Conservation (phyloP, 2,329 filamentous ascomycete genomes). For the Colletotrichum sp. region DNA sequence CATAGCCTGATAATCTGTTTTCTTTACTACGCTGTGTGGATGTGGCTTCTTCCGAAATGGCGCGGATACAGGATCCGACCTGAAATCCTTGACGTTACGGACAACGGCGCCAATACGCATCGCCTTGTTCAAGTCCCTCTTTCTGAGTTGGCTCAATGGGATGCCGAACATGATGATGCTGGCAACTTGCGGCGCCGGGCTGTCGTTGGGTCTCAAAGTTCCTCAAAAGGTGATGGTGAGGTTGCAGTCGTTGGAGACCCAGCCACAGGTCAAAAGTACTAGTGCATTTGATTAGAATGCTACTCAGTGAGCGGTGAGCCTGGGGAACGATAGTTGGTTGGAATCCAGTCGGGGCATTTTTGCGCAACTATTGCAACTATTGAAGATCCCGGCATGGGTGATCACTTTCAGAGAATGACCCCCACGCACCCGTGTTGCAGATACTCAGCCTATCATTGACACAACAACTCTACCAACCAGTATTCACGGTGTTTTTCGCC, state of each 20-base stretch:
- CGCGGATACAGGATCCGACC: constrained; percentile 60
- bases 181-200: constrained; percentile 30
- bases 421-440: not conserved
- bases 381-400: not conserved
- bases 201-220: not conserved
- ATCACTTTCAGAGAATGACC: not conserved
- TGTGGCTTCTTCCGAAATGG: constrained; percentile 58
- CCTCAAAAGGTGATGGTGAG: not conserved
- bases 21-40: constrained; percentile 65
- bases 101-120: constrained; percentile 45
- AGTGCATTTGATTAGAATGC: not conserved
- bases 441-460: not conserved
- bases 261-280: not conserved
- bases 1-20: constrained; percentile 55
- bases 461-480: not conserved
- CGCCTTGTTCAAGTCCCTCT: constrained; percentile 58
- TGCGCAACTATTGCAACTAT: not conserved
- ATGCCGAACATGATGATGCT: constrained; percentile 59
- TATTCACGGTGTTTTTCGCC: not conserved
- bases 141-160: constrained; percentile 57
- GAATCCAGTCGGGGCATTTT: not conserved
- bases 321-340: not conserved
- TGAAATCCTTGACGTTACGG: constrained; percentile 54
- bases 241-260: not conserved
- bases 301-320: not conserved